Evolutionary conservation across 2,329 filamentous ascomycete species (phyloP), one percentile per base, ranked within the genome.

Genomic region (Alternaria arborescens): DNA sequence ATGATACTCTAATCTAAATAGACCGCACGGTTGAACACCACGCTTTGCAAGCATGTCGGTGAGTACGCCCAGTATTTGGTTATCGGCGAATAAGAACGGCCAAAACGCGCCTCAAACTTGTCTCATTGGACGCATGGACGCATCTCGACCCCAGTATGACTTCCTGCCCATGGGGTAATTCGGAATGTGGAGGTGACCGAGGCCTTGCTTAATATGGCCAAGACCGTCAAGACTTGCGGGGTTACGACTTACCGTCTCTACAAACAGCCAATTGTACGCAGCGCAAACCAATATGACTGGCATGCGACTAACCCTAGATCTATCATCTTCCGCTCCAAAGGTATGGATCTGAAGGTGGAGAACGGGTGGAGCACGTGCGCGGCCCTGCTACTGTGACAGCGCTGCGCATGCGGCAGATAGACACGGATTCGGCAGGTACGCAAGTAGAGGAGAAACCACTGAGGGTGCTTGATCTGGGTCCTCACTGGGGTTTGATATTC

Each of bases 111-210:
- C 38, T 40, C 32, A 24, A 10, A 36, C 10, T 10, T 7, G 5
- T 38, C 14, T 38, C 20, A 50, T 50, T 50, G 43, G 46, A 52
- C 51, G 64, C 61, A 58, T 58, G 51, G 60, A 58, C 55, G 20
- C 36, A 34, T 36, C 30, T 22, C 30, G 42, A 52, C 55, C 57
- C 57, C 55, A 59, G 50, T 12, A 41, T 42, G 38, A 52, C 34
- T 53, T 28, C 32, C 36, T 32, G 56, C 57, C 57, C 57, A 52
- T 61, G 67, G 66, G 63, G 61, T 55, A 48, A 52, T 43, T 66
- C 62, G 64, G 66, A 62, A 62, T 65, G 62, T 66, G 66, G 62
- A 60, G 66, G 51, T 8, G 36, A 41, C 12, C n/a, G 28, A 53
- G 18, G 42, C 51, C 47, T 44, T 40, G 11, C 55, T 56, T 11